These are phyloP conservation scores for Petrea volubilis DNA, from an alignment of 257 asterid species.

Conservation along the genomic window DNA sequence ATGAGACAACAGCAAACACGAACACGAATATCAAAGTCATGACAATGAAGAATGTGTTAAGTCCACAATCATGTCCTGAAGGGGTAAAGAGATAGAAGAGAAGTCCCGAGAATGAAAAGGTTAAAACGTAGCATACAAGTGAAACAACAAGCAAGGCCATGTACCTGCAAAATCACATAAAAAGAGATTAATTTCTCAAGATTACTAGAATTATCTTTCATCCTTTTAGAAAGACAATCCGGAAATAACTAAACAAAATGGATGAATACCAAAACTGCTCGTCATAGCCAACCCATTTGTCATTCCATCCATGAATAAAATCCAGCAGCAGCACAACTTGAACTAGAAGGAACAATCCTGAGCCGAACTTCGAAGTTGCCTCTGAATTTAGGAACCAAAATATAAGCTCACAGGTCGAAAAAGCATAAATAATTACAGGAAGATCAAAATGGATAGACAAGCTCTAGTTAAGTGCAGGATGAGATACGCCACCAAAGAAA, in stretches of 20 bases:
- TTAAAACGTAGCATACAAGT: constrained; percentile 78
- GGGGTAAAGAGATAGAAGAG: constrained; percentile 88
- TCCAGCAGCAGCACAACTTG: constrained; percentile 93
- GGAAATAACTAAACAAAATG: neutral
- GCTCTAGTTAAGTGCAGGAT: neutral
- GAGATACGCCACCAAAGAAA: neutral
- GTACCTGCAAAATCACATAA: constrained; percentile 54
- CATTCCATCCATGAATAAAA: constrained; percentile 93
- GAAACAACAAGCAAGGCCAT: constrained; percentile 83
- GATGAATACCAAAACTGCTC: constrained; percentile 81
- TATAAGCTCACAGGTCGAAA: too few relatives aligned
- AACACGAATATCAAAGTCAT: constrained; percentile 67
- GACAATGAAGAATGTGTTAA: constrained; percentile 82
- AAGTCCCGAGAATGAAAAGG: constrained; percentile 73
- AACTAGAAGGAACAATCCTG: constrained; percentile 90
- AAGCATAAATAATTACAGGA: neutral
- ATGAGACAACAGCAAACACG: constrained; percentile 69
- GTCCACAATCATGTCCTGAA: constrained; percentile 92
- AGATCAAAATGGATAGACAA: neutral
- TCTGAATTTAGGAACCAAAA: constrained; percentile 55
- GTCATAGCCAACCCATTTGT: constrained; percentile 95
- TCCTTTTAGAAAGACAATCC: neutral
- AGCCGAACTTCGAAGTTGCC: constrained; percentile 85
- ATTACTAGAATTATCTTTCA: neutral
- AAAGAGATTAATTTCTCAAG: neutral